Conservation (phyloP, 495 filamentous ascomycete species). For the Daldinia bambusicola region DNA sequence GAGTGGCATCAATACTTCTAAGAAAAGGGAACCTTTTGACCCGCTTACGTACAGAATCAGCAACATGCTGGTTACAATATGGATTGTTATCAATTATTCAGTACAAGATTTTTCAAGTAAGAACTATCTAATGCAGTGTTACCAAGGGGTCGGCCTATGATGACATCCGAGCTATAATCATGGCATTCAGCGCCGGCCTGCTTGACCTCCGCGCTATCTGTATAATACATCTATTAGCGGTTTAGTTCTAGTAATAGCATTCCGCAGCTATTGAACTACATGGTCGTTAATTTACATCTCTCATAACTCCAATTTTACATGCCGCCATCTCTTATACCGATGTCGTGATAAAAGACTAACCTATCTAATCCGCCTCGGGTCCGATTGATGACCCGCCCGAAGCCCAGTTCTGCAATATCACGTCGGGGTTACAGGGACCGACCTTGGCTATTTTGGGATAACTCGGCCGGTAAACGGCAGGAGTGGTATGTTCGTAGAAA, state of each 20-base stretch:
- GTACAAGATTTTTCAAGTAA: not conserved
- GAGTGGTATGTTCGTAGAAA: not conserved
- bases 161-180: conserved; percentile 5
- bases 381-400: not conserved
- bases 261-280: not conserved
- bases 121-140: not conserved
- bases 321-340: not conserved
- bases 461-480: not conserved
- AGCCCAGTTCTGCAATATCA: not conserved
- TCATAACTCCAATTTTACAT: not conserved
- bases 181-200: not conserved
- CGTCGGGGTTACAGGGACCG: not conserved
- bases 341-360: not conserved
- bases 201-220: not conserved
- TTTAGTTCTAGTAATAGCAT: not conserved
- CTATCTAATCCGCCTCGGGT: not conserved
- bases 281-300: not conserved
- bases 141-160: not conserved
- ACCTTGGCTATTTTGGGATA: not conserved
- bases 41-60: not conserved
- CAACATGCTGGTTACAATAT: not conserved
- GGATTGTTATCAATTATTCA: not conserved
- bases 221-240: not conserved
- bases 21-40: not conserved
- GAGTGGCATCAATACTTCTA: not conserved